Percentiles rank a stretch among this genome's conserved stretches.
Evolutionary conservation across 306 rosid species (phyloP).

Genomic region (Cucurbita ficifolia): DNA sequence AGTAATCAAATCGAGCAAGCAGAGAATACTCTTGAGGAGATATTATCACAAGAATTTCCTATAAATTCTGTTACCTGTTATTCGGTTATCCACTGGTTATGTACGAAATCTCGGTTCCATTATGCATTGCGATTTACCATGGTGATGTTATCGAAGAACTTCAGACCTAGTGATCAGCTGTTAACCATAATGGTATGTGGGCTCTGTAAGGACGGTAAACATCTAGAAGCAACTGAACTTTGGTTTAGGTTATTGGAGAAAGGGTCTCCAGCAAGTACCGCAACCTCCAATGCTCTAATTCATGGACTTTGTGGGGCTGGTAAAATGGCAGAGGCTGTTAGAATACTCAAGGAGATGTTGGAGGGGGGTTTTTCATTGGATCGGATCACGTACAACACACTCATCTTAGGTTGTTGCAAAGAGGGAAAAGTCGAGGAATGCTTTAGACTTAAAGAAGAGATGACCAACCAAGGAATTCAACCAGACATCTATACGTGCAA

Average conservation of each 20-base stretch:
- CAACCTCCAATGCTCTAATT: constrained; percentile 54
- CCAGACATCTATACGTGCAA: constrained; percentile 55
- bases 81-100: constrained; percentile 32
- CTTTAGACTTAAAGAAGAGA: constrained; percentile 42
- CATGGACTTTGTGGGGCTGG: constrained; percentile 45
- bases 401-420: constrained; percentile 50
- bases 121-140: constrained; percentile 32
- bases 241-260: constrained; percentile 46
- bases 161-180: constrained; percentile 40
- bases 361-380: constrained; percentile 42
- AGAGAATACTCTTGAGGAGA: constrained; percentile 22
- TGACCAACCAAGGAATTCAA: constrained; percentile 33
- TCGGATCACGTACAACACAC: constrained; percentile 51
- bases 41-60: constrained; percentile 21
- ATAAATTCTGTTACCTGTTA: constrained; percentile 36
- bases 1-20: constrained; percentile 36
- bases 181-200: constrained; percentile 44
- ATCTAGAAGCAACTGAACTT: constrained; percentile 43
- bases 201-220: constrained; percentile 43
- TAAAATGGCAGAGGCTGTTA: constrained; percentile 30
- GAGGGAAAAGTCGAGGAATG: constrained; percentile 33
- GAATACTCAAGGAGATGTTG: constrained; percentile 28
- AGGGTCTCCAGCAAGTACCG: constrained; percentile 38
- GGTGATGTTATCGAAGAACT: constrained; percentile 29
- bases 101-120: constrained; percentile 26